Evolutionary conservation across 768 basidiomycete genomes (phyloP).

Genomic region (Omphalotus guepiniiformis): DNA sequence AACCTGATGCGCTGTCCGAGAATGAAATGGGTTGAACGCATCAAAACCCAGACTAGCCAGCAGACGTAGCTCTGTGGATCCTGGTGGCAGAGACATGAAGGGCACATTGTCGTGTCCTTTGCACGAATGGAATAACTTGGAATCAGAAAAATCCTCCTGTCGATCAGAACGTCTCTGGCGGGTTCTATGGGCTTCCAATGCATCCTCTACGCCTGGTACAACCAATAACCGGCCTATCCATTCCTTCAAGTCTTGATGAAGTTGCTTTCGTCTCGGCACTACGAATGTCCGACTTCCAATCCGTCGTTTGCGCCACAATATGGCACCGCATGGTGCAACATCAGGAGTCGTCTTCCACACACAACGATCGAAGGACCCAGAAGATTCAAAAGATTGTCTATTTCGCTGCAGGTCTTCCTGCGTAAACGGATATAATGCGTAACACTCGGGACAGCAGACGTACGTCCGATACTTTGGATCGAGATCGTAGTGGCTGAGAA

Average conservation of each 20-base stretch:
- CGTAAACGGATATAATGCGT: not conserved
- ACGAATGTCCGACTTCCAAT: not conserved
- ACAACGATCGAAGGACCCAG: not conserved
- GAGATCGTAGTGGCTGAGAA: not conserved
- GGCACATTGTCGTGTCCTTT: constrained; percentile 12
- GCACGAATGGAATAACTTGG: constrained; percentile 7
- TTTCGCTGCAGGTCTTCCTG: not conserved
- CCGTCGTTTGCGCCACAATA: not conserved
- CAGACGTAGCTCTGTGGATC: constrained; percentile 3
- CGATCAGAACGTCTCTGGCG: not conserved
- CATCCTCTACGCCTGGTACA: not conserved
- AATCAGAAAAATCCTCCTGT: not conserved
- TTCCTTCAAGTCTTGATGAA: not conserved
- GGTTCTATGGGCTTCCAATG: not conserved
- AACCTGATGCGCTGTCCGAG: constrained; percentile 5
- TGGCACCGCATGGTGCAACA: not conserved
- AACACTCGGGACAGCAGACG: not conserved
- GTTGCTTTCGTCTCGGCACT: not conserved
- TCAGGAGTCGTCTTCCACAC: not conserved
- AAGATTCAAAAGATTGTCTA: not conserved
- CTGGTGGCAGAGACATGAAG: constrained; percentile 8
- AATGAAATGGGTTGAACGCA: constrained; percentile 12
- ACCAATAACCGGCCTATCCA: constrained; percentile 1
- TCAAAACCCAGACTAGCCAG: constrained; percentile 12
- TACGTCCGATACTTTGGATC: not conserved